Conservation (phyloP, 108 stramenopile species). For the Bacterosira constricta region DNA sequence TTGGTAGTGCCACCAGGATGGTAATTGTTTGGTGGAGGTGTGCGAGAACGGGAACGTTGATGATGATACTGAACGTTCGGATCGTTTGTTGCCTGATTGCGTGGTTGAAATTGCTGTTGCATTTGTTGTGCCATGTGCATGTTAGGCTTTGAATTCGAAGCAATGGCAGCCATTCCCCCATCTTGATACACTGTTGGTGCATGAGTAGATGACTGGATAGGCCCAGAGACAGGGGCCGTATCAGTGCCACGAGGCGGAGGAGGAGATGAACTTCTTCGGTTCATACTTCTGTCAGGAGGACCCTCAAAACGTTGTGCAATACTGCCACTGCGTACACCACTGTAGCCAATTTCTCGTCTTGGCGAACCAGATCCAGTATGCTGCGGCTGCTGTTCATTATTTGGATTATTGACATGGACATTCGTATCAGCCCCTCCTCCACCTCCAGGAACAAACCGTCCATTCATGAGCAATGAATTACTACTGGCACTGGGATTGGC, state of each 20-base stretch:
- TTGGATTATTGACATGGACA: background rate
- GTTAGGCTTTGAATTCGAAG: too few species aligned
- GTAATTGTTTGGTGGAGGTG: background rate
- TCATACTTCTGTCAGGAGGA: background rate
- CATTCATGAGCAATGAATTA: constrained; percentile 2
- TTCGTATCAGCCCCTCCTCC: background rate
- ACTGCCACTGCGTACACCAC: background rate
- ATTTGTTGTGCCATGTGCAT: too few species aligned
- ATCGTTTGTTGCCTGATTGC: background rate
- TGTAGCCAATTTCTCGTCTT: background rate
- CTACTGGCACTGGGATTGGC: too few species aligned
- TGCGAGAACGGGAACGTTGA: background rate
- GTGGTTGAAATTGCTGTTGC: too few species aligned
- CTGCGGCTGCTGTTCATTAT: background rate
- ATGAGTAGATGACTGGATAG: too few species aligned
- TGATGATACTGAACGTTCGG: too few species aligned
- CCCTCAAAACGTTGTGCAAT: constrained; percentile 16
- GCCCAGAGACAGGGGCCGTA: too few species aligned
- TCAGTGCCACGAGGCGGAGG: too few species aligned
- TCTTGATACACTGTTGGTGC: too few species aligned
- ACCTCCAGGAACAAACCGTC: constrained; percentile 24
- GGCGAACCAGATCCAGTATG: background rate
- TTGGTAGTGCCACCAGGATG: background rate
- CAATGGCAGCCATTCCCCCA: too few species aligned
- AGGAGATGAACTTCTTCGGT: background rate